Percentiles rank a stretch among this genome's conserved stretches.
Conservation (phyloP, 148 eudicot species). For the Mesembryanthemum crystallinum region DNA sequence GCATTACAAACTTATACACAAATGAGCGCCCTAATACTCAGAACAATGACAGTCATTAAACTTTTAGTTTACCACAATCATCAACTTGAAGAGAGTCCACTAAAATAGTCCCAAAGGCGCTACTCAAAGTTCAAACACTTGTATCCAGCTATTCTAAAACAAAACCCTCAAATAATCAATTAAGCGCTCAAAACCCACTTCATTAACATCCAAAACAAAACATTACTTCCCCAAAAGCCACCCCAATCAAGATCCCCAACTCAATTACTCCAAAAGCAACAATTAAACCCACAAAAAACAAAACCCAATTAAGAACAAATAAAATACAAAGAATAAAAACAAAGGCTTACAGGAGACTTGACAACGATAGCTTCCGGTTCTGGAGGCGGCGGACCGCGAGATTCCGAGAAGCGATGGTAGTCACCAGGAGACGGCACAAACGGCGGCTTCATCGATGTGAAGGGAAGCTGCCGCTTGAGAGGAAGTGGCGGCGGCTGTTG, state of each 20-base stretch:
- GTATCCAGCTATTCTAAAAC: not conserved
- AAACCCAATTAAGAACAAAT: not conserved
- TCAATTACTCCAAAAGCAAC: conserved; percentile 12
- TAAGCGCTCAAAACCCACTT: not conserved
- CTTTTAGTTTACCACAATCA: not conserved
- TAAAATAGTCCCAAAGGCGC: not conserved
- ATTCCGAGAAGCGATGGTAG: conserved; percentile 61
- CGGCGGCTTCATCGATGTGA: conserved; percentile 68
- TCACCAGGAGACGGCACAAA: conserved; percentile 43
- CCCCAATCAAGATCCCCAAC: conserved; percentile 25
- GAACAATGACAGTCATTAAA: not conserved
- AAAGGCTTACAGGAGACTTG: conserved; percentile 56
- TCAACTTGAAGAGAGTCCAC: not conserved
- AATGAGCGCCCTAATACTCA: not conserved
- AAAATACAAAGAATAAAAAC: not conserved
- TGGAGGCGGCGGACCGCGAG: conserved; percentile 13
- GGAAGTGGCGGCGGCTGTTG: conserved; percentile 34
- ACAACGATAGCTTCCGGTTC: conserved; percentile 53
- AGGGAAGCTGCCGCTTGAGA: conserved; percentile 45
- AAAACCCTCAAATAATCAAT: not conserved
- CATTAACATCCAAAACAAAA: not conserved
- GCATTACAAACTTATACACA: not conserved
- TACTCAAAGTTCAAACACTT: not conserved
- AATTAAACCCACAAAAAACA: not conserved
- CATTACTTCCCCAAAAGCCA: not conserved